Conservation (phyloP, 345 rosid genomes). For the Lumnitzera racemosa region DNA sequence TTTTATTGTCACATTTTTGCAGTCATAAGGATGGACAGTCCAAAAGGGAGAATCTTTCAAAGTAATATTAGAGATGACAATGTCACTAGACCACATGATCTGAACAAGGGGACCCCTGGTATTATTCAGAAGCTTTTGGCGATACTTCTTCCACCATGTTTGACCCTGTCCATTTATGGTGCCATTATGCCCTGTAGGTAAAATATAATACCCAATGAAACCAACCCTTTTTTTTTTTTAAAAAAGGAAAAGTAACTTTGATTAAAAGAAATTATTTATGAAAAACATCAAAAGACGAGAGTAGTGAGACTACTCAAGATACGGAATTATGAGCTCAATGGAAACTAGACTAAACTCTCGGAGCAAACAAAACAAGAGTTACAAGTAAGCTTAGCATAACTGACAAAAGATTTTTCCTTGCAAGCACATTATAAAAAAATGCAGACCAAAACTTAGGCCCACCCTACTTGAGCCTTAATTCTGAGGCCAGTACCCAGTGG, state of each 20-base stretch:
- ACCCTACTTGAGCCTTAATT: no score
- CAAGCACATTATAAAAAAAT: background rate
- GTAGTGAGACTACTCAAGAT: no score
- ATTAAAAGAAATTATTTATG: no score
- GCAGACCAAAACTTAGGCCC: no score
- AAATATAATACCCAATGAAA: conserved; percentile 2
- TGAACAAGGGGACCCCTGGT: conserved; percentile 96
- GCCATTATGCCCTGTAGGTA: conserved; percentile 76
- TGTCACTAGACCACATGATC: conserved; percentile 92
- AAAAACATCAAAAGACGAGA: no score
- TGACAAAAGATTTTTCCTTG: background rate
- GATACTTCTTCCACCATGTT: conserved; percentile 93
- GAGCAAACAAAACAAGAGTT: no score
- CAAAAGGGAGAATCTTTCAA: conserved; percentile 93
- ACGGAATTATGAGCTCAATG: no score
- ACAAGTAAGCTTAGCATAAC: background rate
- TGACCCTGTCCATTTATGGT: conserved; percentile 96
- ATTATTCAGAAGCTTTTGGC: conserved; percentile 86
- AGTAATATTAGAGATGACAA: conserved; percentile 66
- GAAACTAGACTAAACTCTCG: no score
- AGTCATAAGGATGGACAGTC: conserved; percentile 96
- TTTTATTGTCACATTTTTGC: conserved; percentile 75
- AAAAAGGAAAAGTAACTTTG: no score
- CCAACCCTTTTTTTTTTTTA: no score
- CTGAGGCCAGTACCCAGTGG: no score